phyloP scores from a whole-genome alignment of 2,329 filamentous ascomycete species.

The Laburnicola sp. region DNA sequence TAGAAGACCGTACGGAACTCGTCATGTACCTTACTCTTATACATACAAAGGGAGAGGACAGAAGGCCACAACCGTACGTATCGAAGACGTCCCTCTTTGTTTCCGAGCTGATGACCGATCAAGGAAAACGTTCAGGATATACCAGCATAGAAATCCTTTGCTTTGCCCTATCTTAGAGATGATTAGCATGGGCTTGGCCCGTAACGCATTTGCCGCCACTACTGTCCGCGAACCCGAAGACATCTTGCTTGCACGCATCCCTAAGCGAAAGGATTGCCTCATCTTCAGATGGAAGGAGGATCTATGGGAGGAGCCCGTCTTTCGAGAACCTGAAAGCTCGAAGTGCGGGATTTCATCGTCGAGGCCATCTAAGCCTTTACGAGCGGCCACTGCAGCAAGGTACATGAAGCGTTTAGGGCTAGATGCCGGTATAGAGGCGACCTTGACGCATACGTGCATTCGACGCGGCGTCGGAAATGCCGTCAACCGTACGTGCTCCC shows the following conservation, averaged over 20 bases:
- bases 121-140: constrained; percentile 3
- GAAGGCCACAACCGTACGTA: constrained; percentile 3
- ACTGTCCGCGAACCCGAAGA: neutral
- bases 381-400: neutral
- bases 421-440: too few relatives aligned
- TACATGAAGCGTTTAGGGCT: constrained; percentile 4
- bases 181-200: neutral
- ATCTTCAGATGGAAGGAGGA: constrained; percentile 1
- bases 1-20: neutral
- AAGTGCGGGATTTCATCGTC: neutral
- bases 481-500: neutral
- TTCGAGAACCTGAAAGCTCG: constrained; percentile 1
- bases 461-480: too few relatives aligned
- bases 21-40: constrained; percentile 1
- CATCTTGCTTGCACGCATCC: constrained; percentile 1
- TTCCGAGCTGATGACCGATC: neutral
- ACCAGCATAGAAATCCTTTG: constrained; percentile 1
- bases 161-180: constrained; percentile 2
- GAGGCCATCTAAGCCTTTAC: neutral
- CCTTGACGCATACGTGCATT: too few relatives aligned
- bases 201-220: neutral
- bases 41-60: constrained; percentile 7
- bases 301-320: neutral
- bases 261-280: neutral
- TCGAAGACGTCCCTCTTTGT: neutral